phyloP scores from a whole-genome alignment of 2,329 filamentous ascomycete species.

The Berkeleyomyces basicola region DNA sequence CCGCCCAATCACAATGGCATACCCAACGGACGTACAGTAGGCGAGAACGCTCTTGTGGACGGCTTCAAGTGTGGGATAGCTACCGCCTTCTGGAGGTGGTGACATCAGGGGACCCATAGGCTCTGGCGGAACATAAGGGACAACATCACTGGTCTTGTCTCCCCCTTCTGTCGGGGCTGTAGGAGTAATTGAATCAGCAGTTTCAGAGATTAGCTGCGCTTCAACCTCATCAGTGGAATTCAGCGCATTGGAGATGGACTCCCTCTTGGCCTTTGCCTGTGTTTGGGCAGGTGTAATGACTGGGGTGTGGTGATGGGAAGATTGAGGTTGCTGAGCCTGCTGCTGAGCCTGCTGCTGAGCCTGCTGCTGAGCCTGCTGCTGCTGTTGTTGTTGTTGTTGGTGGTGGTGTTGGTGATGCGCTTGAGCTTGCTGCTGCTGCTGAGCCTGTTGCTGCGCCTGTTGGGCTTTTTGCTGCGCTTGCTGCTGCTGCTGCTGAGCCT shows the following conservation, averaged over 20 bases:
- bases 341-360: conserved; percentile 19
- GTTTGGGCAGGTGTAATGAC: conserved; percentile 12
- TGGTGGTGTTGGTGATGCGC: conserved; percentile 16
- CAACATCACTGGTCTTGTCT: conserved; percentile 28
- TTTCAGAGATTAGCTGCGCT: conserved; percentile 6
- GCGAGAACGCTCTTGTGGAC: conserved; percentile 46
- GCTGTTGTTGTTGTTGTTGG: conserved; percentile 8
- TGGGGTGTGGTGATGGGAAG: conserved; percentile 11
- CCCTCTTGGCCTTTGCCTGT: conserved; percentile 22
- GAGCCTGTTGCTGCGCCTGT: conserved; percentile 19
- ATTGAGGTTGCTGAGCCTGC: conserved; percentile 14
- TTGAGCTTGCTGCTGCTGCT: conserved; percentile 16
- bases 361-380: conserved; percentile 18
- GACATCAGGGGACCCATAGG: conserved; percentile 46
- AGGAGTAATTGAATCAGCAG: conserved; percentile 31
- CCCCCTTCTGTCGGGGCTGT: conserved; percentile 31
- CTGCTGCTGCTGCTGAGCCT: neutral
- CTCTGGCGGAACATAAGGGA: conserved; percentile 34
- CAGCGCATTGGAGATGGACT: conserved; percentile 14
- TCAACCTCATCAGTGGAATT: conserved; percentile 11
- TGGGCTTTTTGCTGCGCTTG: conserved; percentile 12
- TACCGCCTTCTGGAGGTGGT: conserved; percentile 45
- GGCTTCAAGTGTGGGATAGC: conserved; percentile 46
- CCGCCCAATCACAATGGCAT: conserved; percentile 50
- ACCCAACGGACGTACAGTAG: conserved; percentile 51